Evolutionary conservation across 768 basidiomycete species (phyloP).

Genomic region (Cystobasidium ongulense): DNA sequence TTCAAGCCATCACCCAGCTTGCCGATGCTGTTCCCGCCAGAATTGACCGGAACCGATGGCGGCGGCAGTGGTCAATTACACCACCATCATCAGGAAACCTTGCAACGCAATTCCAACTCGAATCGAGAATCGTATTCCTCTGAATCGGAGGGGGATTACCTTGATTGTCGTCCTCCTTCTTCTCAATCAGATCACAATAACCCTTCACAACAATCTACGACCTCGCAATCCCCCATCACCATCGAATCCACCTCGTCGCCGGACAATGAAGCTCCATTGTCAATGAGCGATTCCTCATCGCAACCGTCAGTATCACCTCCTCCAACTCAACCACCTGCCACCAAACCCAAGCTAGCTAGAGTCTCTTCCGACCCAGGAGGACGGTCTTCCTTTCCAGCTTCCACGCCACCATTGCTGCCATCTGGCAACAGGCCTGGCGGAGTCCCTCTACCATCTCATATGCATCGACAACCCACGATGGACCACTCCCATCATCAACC

Average conservation of each 20-base stretch:
- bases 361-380: neutral
- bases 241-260: neutral
- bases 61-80: neutral
- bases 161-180: neutral
- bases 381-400: neutral
- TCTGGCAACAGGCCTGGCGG: neutral
- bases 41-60: neutral
- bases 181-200: neutral
- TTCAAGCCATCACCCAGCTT: neutral
- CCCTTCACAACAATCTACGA: neutral
- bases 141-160: neutral
- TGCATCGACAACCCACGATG: conserved; percentile 2
- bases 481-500: neutral
- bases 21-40: neutral
- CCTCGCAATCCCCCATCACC: too few species aligned
- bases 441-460: neutral
- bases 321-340: neutral
- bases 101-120: too few species aligned
- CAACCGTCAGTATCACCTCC: neutral
- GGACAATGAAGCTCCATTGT: conserved; percentile 6
- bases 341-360: neutral
- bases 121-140: neutral
- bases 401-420: neutral
- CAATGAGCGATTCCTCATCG: neutral
- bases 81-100: neutral